Evolutionary conservation across 2,329 filamentous ascomycete species (phyloP).

Genomic region (Phialophora expanda): DNA sequence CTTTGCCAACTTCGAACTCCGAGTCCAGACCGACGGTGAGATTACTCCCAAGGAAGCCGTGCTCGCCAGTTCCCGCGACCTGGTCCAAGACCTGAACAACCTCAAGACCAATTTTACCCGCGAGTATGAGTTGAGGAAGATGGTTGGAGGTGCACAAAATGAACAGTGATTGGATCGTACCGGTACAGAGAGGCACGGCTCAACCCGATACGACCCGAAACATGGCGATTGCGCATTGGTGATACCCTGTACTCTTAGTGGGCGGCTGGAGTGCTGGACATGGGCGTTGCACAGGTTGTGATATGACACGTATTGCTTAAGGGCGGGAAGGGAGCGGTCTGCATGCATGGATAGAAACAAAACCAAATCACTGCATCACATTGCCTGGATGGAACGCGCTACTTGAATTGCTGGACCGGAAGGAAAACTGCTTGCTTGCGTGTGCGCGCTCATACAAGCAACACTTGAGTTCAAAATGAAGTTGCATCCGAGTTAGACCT

Average conservation of each 20-base stretch:
- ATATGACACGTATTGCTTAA: background rate
- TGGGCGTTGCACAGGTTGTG: conserved; percentile 3
- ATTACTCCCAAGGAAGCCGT: conserved; percentile 90
- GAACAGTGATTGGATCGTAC: conserved; percentile 21
- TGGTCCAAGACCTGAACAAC: conserved; percentile 79
- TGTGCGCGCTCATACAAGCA: background rate
- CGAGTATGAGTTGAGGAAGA: conserved; percentile 87
- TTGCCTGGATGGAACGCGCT: background rate
- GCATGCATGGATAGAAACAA: background rate
- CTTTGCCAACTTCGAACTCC: conserved; percentile 67
- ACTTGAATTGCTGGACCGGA: background rate
- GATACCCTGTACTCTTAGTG: conserved; percentile 34
- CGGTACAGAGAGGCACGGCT: background rate
- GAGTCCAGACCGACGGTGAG: conserved; percentile 88
- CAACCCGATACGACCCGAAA: background rate
- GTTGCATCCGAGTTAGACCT: background rate
- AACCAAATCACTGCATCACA: background rate
- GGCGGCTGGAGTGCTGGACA: conserved; percentile 16
- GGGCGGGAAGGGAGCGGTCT: background rate
- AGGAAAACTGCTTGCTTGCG: background rate
- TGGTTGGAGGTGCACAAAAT: conserved; percentile 70
- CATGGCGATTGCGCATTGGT: background rate
- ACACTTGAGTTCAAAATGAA: background rate
- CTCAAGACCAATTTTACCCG: conserved; percentile 88
- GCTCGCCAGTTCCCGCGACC: conserved; percentile 76